Evolutionary conservation across 192 early-diverging fungal genomes (phyloP), one percentile per base, ranked within the genome.

Genomic region (Umbelopsis ramanniana): DNA sequence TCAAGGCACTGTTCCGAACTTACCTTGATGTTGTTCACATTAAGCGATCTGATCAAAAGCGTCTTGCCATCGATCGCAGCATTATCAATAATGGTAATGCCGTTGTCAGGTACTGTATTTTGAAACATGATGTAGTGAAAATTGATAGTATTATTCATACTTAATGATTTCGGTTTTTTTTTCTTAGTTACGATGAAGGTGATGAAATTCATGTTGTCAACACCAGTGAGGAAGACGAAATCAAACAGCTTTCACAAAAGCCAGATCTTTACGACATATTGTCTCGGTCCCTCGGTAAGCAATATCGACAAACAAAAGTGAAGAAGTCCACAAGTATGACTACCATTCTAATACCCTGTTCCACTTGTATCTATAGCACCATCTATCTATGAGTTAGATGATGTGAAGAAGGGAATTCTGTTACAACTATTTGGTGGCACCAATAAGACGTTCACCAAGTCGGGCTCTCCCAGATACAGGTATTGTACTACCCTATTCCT

Each of bases 331-430:
- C 26, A 43, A 68, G 23, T 26, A 47, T 52, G 43, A 22, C 15
- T 37, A 52, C 43, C 19, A 48, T 55, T 54, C 17, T 21, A 46
- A 35, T 37, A n/a, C 23, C 35, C 24, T 43, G 9, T 24, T 80
- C 47, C 23, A 73, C 40, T 47, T 63, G 19, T 47, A n/a, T 33
- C 43, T 22, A n/a, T 68, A 77, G 95, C 96, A 3, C 97, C 97
- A 46, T 94, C 93, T 68, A 97, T 99, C 74, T 97, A 87, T 71
- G 96, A 95, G 75, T 86, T 97, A 83, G 94, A 97, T 37, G 96
- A 98, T 80, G 95, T 98, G n/a, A 99, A 99, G 84, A 96, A 97
- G 78, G 97, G 96, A 5, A 89, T 97, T 35, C 78, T 99, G 45
- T 79, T 99, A 74, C 96, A 98, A 77, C 83, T 99, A 60, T 97